Conservation (phyloP, 257 asterid genomes). For the Agastache rugosa region DNA sequence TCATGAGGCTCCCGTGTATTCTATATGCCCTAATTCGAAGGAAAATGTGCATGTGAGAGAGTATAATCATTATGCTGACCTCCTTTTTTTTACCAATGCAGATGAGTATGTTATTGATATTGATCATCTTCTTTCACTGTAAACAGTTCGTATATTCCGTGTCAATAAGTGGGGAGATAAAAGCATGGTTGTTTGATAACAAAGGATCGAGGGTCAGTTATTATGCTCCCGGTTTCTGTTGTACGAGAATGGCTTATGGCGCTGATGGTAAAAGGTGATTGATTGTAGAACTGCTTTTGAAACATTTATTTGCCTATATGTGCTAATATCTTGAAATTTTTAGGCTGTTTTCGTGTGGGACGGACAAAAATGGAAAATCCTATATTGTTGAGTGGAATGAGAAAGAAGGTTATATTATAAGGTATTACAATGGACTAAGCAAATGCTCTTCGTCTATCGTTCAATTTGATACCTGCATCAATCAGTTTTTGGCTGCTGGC, state of each 20-base stretch:
- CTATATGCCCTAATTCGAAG: slow-evolving; percentile 64
- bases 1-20: slow-evolving; percentile 70
- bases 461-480: slow-evolving; percentile 52
- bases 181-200: slow-evolving; percentile 66
- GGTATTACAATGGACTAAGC: slow-evolving; percentile 61
- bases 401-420: slow-evolving; percentile 52
- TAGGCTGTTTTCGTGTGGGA: slow-evolving; percentile 82
- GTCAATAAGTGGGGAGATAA: slow-evolving; percentile 73
- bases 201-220: slow-evolving; percentile 50
- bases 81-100: background rate
- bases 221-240: slow-evolving; percentile 59
- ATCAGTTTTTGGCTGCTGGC: slow-evolving; percentile 64
- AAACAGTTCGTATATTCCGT: slow-evolving; percentile 66
- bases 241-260: slow-evolving; percentile 67
- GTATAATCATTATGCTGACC: background rate
- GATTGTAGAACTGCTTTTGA: slow-evolving; percentile 2
- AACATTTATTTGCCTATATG: background rate
- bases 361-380: slow-evolving; percentile 62
- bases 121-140: background rate
- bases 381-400: slow-evolving; percentile 72
- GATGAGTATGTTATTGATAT: slow-evolving; percentile 4
- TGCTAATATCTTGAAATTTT: slow-evolving; percentile 39
- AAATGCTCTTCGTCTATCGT: slow-evolving; percentile 45
- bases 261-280: slow-evolving; percentile 64
- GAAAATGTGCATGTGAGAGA: slow-evolving; percentile 57